phyloP scores from a whole-genome alignment of 306 rosid genomes.

The Spatholobus suberectus region DNA sequence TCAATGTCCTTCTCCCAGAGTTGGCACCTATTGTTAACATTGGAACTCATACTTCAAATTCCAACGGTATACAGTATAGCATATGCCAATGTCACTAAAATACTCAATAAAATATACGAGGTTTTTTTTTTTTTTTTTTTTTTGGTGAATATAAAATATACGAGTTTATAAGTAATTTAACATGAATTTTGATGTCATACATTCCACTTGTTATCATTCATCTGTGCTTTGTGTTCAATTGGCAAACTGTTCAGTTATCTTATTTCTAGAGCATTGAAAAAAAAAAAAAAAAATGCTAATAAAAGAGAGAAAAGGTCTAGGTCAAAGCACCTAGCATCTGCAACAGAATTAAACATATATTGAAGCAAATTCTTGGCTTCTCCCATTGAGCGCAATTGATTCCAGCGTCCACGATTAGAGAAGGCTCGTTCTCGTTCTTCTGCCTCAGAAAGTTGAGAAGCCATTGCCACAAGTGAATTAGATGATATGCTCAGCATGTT shows the following conservation, averaged over 20 bases:
- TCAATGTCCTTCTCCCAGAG: slow-evolving; percentile 95
- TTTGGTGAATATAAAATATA: background rate
- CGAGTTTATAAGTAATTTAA: slow-evolving; percentile 26
- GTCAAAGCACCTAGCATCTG: slow-evolving; percentile 77
- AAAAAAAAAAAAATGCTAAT: background rate
- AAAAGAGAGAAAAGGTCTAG: slow-evolving; percentile 14
- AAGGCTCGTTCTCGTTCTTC: slow-evolving; percentile 99
- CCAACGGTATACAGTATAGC: slow-evolving; percentile 17
- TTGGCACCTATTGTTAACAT: slow-evolving; percentile 72
- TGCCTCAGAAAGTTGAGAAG: slow-evolving; percentile 99
- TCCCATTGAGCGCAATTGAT: slow-evolving; percentile 97
- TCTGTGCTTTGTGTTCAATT: slow-evolving; percentile 20
- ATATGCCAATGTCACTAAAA: slow-evolving; percentile 23
- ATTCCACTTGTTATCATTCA: background rate
- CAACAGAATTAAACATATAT: slow-evolving; percentile 90
- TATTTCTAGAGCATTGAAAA: slow-evolving; percentile 14
- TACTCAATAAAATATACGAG: background rate
- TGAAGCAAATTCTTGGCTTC: slow-evolving; percentile 98
- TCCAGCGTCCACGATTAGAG: slow-evolving; percentile 98
- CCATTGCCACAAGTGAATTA: slow-evolving; percentile 98
- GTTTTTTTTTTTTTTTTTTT: no score
- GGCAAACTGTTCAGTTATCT: slow-evolving; percentile 32
- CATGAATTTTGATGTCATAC: slow-evolving; percentile 24
- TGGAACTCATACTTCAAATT: slow-evolving; percentile 42
- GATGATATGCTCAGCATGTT: slow-evolving; percentile 94